Base-by-base conservation (phyloP, 2,329 filamentous ascomycete species). In the Hypoxylon sp. region DNA sequence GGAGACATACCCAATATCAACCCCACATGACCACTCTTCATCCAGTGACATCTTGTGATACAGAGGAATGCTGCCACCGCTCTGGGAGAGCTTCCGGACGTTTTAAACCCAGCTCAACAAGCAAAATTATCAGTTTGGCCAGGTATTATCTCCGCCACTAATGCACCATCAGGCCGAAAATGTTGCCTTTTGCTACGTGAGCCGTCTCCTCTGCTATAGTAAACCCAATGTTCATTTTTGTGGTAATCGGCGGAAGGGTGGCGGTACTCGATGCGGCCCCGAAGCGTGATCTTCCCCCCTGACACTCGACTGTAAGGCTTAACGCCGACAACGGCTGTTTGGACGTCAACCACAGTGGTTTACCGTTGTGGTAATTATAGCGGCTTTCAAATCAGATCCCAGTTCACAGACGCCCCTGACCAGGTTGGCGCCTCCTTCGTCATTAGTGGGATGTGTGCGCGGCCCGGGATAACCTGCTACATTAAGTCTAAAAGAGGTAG, bases 301-400 rank as follows among this genome's bases (percentile, higher is more conserved):
- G 59, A 56, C 5, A 68, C 68, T 45, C 57, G 62, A n/a, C 68
- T 65, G 54, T 62, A 63, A 27, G 61, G 58, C 27, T 70, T 68
- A 4, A 45, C 56, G 9, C 67, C 67, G 32, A 54, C 41, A 4
- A 70, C 55, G 3, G 9, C 16, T 14, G 58, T 59, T 55, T 53
- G 46, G 14, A 54, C 61, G 9, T 60, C 57, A 12, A 53, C 45
- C 8, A 65, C 58, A 9, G 37, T 45, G 25, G 58, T 58, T 1
- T 67, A 52, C 1, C 60, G 32, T 27, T 53, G 34, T 1, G 55
- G 54, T n/a, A 39, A 48, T 11, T 59, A 23, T 32, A 65, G n/a
- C 14, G 46, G 29, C 25, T 57, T 65, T 55, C 55, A 68, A 1
- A 50, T 39, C 2, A 65, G 55, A 11, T 59, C 64, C 58, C 64